These are phyloP conservation scores for Russula foetens DNA, from an alignment of 768 basidiomycete species.

Conservation along the genomic window DNA sequence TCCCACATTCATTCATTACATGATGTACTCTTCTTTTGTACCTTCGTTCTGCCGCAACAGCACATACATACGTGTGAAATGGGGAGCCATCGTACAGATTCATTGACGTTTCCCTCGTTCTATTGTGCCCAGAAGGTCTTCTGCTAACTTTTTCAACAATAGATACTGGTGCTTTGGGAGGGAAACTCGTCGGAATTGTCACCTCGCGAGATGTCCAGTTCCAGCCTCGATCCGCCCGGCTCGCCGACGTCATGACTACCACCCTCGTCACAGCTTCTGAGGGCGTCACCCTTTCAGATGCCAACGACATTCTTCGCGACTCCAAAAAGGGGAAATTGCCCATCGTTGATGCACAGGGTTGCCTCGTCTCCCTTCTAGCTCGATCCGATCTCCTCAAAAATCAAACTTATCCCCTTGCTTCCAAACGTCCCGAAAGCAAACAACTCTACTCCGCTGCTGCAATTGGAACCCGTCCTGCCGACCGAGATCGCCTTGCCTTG, in stretches of 20 bases:
- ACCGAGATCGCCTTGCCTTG: constrained; percentile 74
- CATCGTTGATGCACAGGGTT: constrained; percentile 57
- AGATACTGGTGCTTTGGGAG: constrained; percentile 85
- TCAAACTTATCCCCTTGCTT: constrained; percentile 91
- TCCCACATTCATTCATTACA: constrained; percentile 2
- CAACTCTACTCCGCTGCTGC: constrained; percentile 96
- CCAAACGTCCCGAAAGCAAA: constrained; percentile 84
- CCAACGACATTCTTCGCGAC: constrained; percentile 89
- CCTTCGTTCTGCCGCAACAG: constrained; percentile 88
- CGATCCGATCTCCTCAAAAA: constrained; percentile 97
- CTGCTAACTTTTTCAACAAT: constrained; percentile 21
- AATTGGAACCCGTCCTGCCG: constrained; percentile 85
- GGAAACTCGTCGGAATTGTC: constrained; percentile 93
- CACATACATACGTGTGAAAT: constrained; percentile 65
- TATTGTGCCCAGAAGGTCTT: constrained; percentile 14
- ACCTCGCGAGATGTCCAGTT: constrained; percentile 97
- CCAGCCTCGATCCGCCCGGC: constrained; percentile 53
- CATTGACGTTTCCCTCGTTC: not conserved
- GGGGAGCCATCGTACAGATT: constrained; percentile 41
- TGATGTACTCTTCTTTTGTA: constrained; percentile 50
- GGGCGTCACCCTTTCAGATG: constrained; percentile 85
- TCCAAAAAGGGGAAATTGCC: constrained; percentile 98
- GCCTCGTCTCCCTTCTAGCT: constrained; percentile 78
- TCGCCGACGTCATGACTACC: constrained; percentile 85
- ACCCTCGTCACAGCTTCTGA: constrained; percentile 77